These are phyloP conservation scores for Yamadazyma aaseri DNA, from an alignment of 1,139 yeast species.

Conservation along the genomic window DNA sequence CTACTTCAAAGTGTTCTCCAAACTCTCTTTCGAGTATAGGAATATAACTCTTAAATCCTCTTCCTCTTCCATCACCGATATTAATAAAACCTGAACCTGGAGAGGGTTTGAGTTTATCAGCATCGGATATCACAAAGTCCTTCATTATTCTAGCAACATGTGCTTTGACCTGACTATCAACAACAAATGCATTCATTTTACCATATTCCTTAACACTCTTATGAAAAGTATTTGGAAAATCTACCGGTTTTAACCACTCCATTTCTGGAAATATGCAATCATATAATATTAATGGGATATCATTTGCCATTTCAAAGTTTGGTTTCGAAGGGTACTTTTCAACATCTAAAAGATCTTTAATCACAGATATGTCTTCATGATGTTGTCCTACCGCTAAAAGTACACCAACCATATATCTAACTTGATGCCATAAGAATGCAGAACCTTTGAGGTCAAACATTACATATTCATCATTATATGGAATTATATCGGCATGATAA, in stretches of 20 bases:
- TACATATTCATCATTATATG: slow-evolving; percentile 46
- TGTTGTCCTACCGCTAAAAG: slow-evolving; percentile 78
- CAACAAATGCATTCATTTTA: slow-evolving; percentile 26
- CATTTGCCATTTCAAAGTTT: slow-evolving; percentile 85
- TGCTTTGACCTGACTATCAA: slow-evolving; percentile 38
- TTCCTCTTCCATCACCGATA: slow-evolving; percentile 72
- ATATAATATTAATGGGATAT: slow-evolving; percentile 82
- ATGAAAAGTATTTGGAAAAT: slow-evolving; percentile 16
- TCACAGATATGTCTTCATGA: slow-evolving; percentile 59
- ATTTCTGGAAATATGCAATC: slow-evolving; percentile 77
- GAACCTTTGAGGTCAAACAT: slow-evolving; percentile 81
- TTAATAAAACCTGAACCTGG: slow-evolving; percentile 43
- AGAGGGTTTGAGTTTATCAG: slow-evolving; percentile 15
- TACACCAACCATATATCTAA: slow-evolving; percentile 89
- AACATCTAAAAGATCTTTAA: slow-evolving; percentile 59
- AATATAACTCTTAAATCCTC: slow-evolving; percentile 53
- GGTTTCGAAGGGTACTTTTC: slow-evolving; percentile 69
- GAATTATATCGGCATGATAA: slow-evolving; percentile 48
- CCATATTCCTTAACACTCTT: slow-evolving; percentile 28
- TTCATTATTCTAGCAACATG: slow-evolving; percentile 33
- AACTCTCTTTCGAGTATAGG: slow-evolving; percentile 59
- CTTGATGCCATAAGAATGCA: slow-evolving; percentile 98
- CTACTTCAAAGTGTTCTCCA: slow-evolving; percentile 60
- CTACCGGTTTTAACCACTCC: slow-evolving; percentile 56
- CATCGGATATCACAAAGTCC: slow-evolving; percentile 18